Percentiles rank a stretch among this genome's conserved stretches.
These are phyloP conservation scores for Herpetomonas tarakana DNA, from an alignment of 208 protist species.

Conservation along the genomic window DNA sequence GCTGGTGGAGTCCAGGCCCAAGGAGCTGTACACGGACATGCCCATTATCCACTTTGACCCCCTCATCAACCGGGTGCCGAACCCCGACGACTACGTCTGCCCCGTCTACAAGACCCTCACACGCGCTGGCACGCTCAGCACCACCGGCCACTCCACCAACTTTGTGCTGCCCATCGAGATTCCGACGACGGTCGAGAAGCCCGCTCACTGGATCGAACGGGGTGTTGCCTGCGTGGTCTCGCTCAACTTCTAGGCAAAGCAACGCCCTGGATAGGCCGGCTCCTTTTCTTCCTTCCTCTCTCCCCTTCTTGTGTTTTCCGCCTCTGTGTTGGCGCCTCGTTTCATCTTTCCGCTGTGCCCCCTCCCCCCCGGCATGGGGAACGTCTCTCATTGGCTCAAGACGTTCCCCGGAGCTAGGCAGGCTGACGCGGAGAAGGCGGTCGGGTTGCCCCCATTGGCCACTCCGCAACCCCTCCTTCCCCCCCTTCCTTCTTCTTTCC, in stretches of 20 bases:
- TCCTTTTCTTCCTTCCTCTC: slow-evolving; percentile 1
- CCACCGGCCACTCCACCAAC: slow-evolving; percentile 99
- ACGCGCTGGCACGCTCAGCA: slow-evolving; percentile 95
- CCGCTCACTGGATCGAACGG: slow-evolving; percentile 94
- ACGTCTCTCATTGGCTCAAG: no score
- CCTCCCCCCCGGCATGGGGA: no score
- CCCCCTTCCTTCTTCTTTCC: slow-evolving; percentile 5
- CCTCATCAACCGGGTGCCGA: slow-evolving; percentile 40
- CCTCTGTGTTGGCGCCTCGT: no score
- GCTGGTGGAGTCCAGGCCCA: slow-evolving; percentile 93
- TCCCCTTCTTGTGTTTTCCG: no score
- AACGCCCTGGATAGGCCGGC: neutral
- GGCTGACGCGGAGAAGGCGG: no score
- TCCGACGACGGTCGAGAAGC: slow-evolving; percentile 68
- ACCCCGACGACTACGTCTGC: slow-evolving; percentile 88
- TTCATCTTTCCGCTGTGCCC: no score
- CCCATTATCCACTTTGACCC: slow-evolving; percentile 94
- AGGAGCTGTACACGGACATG: slow-evolving; percentile 93
- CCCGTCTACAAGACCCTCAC: slow-evolving; percentile 97
- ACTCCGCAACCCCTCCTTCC: no score
- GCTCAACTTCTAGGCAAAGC: slow-evolving; percentile 66
- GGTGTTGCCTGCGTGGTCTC: slow-evolving; percentile 90
- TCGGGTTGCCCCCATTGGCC: no score
- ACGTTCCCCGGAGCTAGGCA: no score
- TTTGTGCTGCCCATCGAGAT: slow-evolving; percentile 96